These are phyloP conservation scores for Candida ulmi DNA, from an alignment of 805 yeast species.

Conservation along the genomic window DNA sequence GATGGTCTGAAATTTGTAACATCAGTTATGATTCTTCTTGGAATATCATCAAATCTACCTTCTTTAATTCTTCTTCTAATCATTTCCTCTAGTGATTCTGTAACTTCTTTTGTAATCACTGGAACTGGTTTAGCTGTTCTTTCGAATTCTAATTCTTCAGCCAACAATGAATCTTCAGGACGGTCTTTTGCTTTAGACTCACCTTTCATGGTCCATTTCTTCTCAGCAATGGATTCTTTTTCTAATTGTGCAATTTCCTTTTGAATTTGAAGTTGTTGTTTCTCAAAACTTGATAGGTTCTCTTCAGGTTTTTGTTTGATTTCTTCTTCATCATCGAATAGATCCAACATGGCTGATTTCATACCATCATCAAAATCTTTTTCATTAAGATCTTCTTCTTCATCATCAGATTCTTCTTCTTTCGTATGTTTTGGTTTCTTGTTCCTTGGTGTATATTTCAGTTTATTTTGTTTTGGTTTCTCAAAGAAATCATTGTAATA, in stretches of 20 bases:
- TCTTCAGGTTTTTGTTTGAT: constrained; percentile 21
- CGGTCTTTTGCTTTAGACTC: constrained; percentile 80
- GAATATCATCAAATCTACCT: constrained; percentile 78
- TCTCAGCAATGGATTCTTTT: constrained; percentile 82
- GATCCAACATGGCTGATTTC: constrained; percentile 53
- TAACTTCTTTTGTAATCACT: constrained; percentile 81
- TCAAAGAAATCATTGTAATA: constrained; percentile 65
- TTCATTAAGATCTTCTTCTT: constrained; percentile 44
- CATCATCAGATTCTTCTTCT: constrained; percentile 19
- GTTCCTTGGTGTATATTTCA: constrained; percentile 1
- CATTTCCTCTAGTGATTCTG: constrained; percentile 83
- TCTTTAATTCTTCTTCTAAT: constrained; percentile 76
- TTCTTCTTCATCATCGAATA: constrained; percentile 38
- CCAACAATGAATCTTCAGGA: constrained; percentile 77
- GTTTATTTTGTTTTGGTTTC: constrained; percentile 18
- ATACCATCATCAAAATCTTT: constrained; percentile 55
- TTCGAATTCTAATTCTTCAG: constrained; percentile 83
- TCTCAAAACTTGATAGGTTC: constrained; percentile 70
- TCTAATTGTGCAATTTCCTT: constrained; percentile 76
- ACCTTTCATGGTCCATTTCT: constrained; percentile 93
- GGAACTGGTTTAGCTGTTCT: constrained; percentile 95
- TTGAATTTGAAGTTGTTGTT: constrained; percentile 71
- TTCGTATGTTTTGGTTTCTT: constrained; percentile 3
- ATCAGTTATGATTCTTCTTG: constrained; percentile 64
- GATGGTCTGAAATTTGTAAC: constrained; percentile 56